Conservation (phyloP, 352 stramenopile species). For the Phytophthora meadii region DNA sequence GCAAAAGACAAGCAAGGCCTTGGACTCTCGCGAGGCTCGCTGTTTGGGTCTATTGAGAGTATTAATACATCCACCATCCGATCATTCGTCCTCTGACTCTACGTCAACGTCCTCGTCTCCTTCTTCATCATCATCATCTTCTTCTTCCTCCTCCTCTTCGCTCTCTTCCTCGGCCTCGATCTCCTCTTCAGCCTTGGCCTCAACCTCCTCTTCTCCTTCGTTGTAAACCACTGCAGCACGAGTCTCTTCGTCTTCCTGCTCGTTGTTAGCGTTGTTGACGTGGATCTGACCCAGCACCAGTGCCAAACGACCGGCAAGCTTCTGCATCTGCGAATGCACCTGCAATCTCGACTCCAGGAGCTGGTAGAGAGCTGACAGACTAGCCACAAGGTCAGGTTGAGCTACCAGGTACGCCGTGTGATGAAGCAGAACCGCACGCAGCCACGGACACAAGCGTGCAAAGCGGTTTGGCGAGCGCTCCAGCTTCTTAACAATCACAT, state of each 20-base stretch:
- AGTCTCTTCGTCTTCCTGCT: conserved; percentile 51
- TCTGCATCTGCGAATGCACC: conserved; percentile 85
- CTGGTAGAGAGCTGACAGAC: conserved; percentile 85
- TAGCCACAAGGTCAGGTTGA: conserved; percentile 84
- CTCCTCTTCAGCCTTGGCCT: conserved; percentile 35
- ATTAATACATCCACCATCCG: conserved; percentile 51
- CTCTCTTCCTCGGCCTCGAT: no score
- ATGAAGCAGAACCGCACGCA: conserved; percentile 82
- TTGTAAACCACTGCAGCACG: conserved; percentile 71
- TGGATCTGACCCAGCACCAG: conserved; percentile 88
- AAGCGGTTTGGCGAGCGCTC: conserved; percentile 84
- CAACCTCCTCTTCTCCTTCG: conserved; percentile 59
- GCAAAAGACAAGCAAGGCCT: conserved; percentile 32
- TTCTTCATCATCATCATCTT: conserved; percentile 45
- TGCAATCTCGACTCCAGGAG: conserved; percentile 83
- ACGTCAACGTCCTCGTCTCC: conserved; percentile 51
- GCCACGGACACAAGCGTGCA: conserved; percentile 81
- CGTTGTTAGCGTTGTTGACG: conserved; percentile 54
- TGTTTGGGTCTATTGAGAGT: conserved; percentile 63
- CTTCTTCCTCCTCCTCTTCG: conserved; percentile 58
- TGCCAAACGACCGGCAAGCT: conserved; percentile 81
- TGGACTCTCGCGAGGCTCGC: conserved; percentile 29
- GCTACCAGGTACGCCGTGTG: conserved; percentile 89
- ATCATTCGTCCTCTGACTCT: conserved; percentile 48
- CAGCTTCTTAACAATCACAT: conserved; percentile 85